Evolutionary conservation across 495 filamentous ascomycete genomes (phyloP), one percentile per base, ranked within the genome.

Genomic region (Pseudomonodictys pantanalensis): DNA sequence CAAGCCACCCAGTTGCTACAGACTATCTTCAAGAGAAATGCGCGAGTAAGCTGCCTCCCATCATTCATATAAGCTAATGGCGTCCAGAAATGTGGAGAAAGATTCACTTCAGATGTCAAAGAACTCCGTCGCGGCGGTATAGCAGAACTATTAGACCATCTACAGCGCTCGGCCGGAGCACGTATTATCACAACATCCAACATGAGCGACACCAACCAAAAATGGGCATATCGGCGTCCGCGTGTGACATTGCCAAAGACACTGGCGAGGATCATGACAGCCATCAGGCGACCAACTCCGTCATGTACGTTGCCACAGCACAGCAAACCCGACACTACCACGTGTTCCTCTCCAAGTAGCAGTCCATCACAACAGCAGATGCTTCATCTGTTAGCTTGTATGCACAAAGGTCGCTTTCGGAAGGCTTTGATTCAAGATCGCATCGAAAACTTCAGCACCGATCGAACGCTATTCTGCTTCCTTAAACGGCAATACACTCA

Each of bases 381-480:
- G 8, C 39, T 47, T 17, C 24, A 47, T 56, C 15, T 56, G 8
- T 3, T 56, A 18, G 20, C 53, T 15, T 56, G 53, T 22, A 56
- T 48, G 43, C 41, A 41, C 26, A 35, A 24, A 3, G 43, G 4
- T 9, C 3, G 26, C 11, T 12, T 1, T 20, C 15, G 53, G 12
- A 41, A 41, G 38, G 20, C 3, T 3, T 18, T 41, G 3, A 12
- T n/a, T 41, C 38, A 41, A 41, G 38, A 41, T 41, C 20, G 38
- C 38, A 41, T 41, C 38, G 38, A 41, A 5, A 41, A 12, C 3
- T n/a, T 41, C 12, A 18, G 20, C 20, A 41, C 38, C 5, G 38
- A 41, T 15, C 38, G 38, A 12, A 41, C 15, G 12, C 53, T 56
- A 24, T 35, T 56, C 28, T 22, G 24, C 17, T 47, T 56, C 43